These are phyloP conservation scores for Geotrichum reessii DNA, from an alignment of 1,139 yeast species.

Conservation along the genomic window DNA sequence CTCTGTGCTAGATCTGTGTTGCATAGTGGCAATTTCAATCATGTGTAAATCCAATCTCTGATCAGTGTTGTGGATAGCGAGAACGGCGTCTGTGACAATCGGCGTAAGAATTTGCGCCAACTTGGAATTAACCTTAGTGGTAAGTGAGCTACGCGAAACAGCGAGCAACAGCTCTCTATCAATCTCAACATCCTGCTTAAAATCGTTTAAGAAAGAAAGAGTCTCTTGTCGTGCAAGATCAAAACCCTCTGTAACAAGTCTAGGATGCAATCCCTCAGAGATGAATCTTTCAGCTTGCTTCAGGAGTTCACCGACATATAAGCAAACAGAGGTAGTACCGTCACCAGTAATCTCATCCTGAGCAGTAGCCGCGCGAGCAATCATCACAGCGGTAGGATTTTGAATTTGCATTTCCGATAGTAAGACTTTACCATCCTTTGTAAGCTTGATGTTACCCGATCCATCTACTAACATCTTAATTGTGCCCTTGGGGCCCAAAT, in stretches of 20 bases:
- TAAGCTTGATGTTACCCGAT: slow-evolving; percentile 87
- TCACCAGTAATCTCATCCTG: slow-evolving; percentile 99
- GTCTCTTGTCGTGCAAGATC: slow-evolving; percentile 80
- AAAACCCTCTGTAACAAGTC: slow-evolving; percentile 91
- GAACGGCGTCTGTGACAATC: slow-evolving; percentile 92
- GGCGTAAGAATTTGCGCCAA: slow-evolving; percentile 80
- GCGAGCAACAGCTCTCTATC: slow-evolving; percentile 86
- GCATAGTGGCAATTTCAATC: slow-evolving; percentile 99
- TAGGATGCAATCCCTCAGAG: slow-evolving; percentile 92
- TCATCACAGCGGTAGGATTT: slow-evolving; percentile 99
- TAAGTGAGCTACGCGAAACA: slow-evolving; percentile 83
- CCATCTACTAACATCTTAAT: slow-evolving; percentile 95
- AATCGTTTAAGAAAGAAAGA: slow-evolving; percentile 60
- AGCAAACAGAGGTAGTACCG: slow-evolving; percentile 96
- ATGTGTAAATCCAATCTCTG: slow-evolving; percentile 78
- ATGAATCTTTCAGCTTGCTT: slow-evolving; percentile 92
- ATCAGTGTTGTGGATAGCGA: slow-evolving; percentile 58
- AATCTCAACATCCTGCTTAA: slow-evolving; percentile 43
- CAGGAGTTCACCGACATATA: slow-evolving; percentile 88
- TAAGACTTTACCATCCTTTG: slow-evolving; percentile 95
- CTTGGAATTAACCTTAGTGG: slow-evolving; percentile 77
- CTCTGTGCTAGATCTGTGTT: slow-evolving; percentile 79
- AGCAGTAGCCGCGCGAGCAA: slow-evolving; percentile 95
- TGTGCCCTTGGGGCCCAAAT: slow-evolving; percentile 96
- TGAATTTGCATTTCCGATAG: slow-evolving; percentile 97